Base-by-base conservation (phyloP, 2,329 filamentous ascomycete genomes). In the Lachnellula hyalina region DNA sequence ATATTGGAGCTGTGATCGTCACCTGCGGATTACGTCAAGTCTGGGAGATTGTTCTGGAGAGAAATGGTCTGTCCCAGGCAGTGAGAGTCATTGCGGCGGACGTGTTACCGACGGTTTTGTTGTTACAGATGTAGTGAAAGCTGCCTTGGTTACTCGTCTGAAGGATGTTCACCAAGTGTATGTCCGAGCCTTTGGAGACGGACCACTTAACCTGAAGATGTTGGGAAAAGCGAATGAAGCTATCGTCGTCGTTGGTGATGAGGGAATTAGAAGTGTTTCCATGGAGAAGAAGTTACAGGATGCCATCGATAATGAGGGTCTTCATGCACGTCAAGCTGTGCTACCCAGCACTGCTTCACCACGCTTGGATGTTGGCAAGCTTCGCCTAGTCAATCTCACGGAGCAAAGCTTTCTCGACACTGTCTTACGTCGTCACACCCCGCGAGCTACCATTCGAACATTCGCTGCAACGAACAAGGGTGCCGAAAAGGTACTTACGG, bases 101-200 rank as follows among this genome's bases (percentile, higher is more conserved):
- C 74, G 75, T 2, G 61, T 81, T 23, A 53, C 65, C 0, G 74
- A 81, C 53, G 73, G 70, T 0, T 71, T 76, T 25, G 73, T 85
- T 12, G 71, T 87, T 25, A 82, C 77, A 0, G 69, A 75, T 6
- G 60, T 56, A 0, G 67, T 78, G 19, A 87, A 86, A 64, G 75
- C 69, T 1, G 62, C 61, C 0, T 42, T 85, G 23, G 78, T 83
- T 1, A 49, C 50, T 1, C 69, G 63, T 2, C 63, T 85, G 19
- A 69, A 67, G 51, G 25, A 70, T 0, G 17, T 17, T 0, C 58
- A 75, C 41, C 3, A 67, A 0, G 45, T 73, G 28, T 66, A 73
- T 40, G 77, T 84, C 17, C 77, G 71, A 65, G 83, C 80, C 0
- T 82, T 86, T 60, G 82, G 83, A n/a, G 82, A 85, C 60, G 82